These are phyloP conservation scores for Chrysosporium keratinophilum DNA, from an alignment of 2,329 filamentous ascomycete species.

Conservation along the genomic window DNA sequence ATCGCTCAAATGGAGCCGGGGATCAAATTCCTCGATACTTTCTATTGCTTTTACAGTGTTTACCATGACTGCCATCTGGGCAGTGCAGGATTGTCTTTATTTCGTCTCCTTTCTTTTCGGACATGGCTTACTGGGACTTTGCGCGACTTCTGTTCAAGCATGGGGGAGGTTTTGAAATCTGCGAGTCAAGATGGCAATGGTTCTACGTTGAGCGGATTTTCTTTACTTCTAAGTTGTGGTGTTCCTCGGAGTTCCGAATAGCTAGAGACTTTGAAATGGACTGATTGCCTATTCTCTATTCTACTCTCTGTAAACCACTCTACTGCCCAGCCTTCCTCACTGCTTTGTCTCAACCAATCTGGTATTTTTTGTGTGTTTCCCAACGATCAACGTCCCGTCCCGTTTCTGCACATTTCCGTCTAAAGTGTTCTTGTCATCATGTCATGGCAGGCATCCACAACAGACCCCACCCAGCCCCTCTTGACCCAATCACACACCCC, in stretches of 20 bases:
- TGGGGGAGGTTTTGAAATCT: neutral
- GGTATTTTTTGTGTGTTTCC: too few species aligned
- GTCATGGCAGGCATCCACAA: neutral
- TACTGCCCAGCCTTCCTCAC: too few species aligned
- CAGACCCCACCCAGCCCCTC: neutral
- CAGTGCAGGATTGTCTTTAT: too few species aligned
- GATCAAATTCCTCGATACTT: too few species aligned
- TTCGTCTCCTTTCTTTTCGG: too few species aligned
- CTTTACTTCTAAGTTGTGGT: neutral
- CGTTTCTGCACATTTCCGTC: neutral
- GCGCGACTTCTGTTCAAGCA: neutral
- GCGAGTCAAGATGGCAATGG: neutral
- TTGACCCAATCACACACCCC: neutral
- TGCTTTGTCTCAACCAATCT: too few species aligned
- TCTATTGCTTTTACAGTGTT: too few species aligned
- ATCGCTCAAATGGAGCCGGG: neutral
- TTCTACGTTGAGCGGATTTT: neutral
- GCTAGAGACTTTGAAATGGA: neutral
- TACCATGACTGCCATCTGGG: too few species aligned
- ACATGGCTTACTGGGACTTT: neutral
- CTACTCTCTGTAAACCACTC: neutral
- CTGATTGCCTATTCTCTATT: neutral
- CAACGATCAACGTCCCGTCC: neutral
- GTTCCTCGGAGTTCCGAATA: constrained; percentile 5
- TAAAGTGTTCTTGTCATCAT: neutral